Base-by-base conservation (phyloP, 2,329 filamentous ascomycete species). In the Chrysoporthe puriensis region DNA sequence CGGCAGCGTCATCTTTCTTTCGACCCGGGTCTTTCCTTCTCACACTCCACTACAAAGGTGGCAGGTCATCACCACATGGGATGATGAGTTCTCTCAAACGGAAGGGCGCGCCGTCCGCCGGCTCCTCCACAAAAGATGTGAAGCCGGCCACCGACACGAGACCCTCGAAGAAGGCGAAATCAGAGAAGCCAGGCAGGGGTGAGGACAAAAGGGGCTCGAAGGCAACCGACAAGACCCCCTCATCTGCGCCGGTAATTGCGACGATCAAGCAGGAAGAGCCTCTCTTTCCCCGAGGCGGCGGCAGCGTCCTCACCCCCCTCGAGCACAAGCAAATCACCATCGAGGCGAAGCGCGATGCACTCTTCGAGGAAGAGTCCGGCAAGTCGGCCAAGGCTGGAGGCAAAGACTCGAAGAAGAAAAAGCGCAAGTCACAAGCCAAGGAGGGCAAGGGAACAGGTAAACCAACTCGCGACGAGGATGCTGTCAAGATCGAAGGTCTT, bases 261-360 rank as follows among this genome's bases (percentile, higher is more conserved):
- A 76, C 82, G 13, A 76, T 87, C 62, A 88, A 85, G 21, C 91
- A 96, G 72, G 96, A 98, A 72, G 96, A 97, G 76, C 90, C 90
- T 44, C 85, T 95, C 57, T 99, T 99, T 75, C 95, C 96, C 72
- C 89, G 96, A 84, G 96, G 96, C 66, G 96, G 96, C 56, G 95
- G 89, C 64, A 96, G 93, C 76, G 85, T 97, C 63, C 82, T 99
- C 76, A 97, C 96, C 1, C 94, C 96, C 26, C 83, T 99, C 63
- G 96, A 99, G 78, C 92, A 96, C 77, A 97, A 97, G 81, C 93
- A 98, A 79, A 98, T 99, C 71, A 91, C 96, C 74, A 90, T 96
- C 68, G 91, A 98, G 79, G 96, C 96, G 58, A 96, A 92, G 76
- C 90, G 91, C 73, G 96, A 99, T 83, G 96, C 94, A 52, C 83